A percentile compares a stretch with the other conserved stretches of the same genome.
Evolutionary conservation across 139 green algal species (phyloP).

Genomic region (Coelastrella sp.): DNA sequence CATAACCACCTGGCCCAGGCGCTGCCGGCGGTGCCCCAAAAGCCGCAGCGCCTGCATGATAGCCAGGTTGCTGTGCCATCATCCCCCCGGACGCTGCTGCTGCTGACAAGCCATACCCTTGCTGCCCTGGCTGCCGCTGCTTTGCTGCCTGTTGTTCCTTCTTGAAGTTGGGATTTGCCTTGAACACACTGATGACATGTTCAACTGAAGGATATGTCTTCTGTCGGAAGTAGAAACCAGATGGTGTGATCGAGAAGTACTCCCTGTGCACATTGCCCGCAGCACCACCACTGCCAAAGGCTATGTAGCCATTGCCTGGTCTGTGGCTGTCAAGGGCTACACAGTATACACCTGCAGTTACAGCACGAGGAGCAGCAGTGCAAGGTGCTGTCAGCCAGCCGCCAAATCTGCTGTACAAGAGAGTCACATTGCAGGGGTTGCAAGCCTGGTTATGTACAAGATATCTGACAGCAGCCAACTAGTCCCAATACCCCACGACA

Average conservation of each 20-base stretch:
- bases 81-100: neutral
- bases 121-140: neutral
- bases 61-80: neutral
- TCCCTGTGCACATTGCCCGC: constrained; percentile 50
- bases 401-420: too few species aligned
- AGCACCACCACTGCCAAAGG: neutral
- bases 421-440: too few species aligned
- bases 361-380: neutral
- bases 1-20: neutral
- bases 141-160: neutral
- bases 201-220: neutral
- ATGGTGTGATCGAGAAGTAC: constrained; percentile 63
- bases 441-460: too few species aligned
- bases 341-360: neutral
- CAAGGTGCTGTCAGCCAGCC: neutral
- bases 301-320: constrained; percentile 27
- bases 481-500: too few species aligned
- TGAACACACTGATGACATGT: constrained; percentile 31
- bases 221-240: constrained; percentile 36
- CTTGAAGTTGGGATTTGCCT: constrained; percentile 41
- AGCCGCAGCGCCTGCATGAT: neutral
- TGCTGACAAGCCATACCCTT: neutral
- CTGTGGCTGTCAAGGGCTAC: constrained; percentile 5
- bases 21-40: too few species aligned
- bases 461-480: too few species aligned